These are phyloP conservation scores for Microbotryum lychnidis-dioicae DNA, from an alignment of 1,284 basidiomycete genomes.

Conservation along the genomic window DNA sequence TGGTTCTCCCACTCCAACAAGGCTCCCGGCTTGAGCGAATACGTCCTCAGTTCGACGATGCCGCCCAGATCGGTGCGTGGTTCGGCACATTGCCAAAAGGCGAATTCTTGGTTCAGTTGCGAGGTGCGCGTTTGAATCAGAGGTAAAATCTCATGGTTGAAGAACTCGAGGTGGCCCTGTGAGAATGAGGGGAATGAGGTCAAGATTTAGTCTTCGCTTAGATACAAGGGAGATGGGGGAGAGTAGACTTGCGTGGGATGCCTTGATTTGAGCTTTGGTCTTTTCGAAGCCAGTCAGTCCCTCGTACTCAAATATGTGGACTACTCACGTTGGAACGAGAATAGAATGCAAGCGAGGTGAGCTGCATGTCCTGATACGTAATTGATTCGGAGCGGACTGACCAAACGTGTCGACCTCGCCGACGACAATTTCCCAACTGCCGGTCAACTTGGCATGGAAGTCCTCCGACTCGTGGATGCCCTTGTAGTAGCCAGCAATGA, in stretches of 20 bases:
- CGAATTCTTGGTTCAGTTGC: conserved; percentile 70
- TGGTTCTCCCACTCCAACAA: conserved; percentile 86
- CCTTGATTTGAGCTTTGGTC: conserved; percentile 47
- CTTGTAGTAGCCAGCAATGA: conserved; percentile 62
- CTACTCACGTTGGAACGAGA: conserved; percentile 36
- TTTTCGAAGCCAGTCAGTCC: conserved; percentile 72
- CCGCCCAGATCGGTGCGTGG: conserved; percentile 78
- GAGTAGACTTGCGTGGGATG: conserved; percentile 32
- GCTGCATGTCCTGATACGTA: neutral
- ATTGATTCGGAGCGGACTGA: conserved; percentile 34
- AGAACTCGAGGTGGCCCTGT: conserved; percentile 59
- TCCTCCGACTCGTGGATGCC: conserved; percentile 63
- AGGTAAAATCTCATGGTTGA: conserved; percentile 42
- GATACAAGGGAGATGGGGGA: conserved; percentile 1
- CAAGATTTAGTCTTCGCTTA: neutral
- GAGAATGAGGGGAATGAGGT: too few species aligned
- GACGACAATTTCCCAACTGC: conserved; percentile 79
- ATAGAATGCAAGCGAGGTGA: neutral
- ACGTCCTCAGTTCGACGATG: conserved; percentile 80
- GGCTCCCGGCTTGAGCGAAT: conserved; percentile 62
- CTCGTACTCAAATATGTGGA: conserved; percentile 79
- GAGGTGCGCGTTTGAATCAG: conserved; percentile 51
- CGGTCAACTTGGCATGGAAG: conserved; percentile 73
- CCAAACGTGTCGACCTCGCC: conserved; percentile 79
- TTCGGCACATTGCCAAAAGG: conserved; percentile 72